Percentiles rank a stretch among this genome's conserved stretches.
Evolutionary conservation across 371 early-diverging fungal genomes (phyloP).

Genomic region (Umbelopsis sp.): DNA sequence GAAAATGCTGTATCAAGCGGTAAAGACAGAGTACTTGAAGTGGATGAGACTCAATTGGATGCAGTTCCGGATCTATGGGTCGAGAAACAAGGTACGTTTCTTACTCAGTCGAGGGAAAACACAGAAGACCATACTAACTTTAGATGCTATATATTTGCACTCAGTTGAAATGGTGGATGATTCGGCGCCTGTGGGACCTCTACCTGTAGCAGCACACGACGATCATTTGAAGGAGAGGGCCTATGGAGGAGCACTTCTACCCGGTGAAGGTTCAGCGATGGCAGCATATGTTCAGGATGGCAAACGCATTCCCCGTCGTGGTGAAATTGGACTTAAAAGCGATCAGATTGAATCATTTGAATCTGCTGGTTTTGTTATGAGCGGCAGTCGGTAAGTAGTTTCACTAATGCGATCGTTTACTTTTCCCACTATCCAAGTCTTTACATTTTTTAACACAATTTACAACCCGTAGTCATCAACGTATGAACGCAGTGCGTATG

Average conservation of each 20-base stretch:
- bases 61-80: slow-evolving; percentile 50
- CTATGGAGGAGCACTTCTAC: slow-evolving; percentile 75
- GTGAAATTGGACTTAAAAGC: slow-evolving; percentile 75
- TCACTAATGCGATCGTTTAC: not conserved
- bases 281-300: slow-evolving; percentile 82
- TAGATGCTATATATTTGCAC: not conserved
- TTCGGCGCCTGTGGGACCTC: slow-evolving; percentile 63
- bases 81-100: slow-evolving; percentile 57
- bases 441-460: not conserved
- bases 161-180: slow-evolving; percentile 64
- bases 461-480: slow-evolving; percentile 65
- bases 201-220: slow-evolving; percentile 56
- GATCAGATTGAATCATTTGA: slow-evolving; percentile 86
- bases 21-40: slow-evolving; percentile 23
- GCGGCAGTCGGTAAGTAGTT: slow-evolving; percentile 80
- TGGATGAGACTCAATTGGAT: slow-evolving; percentile 47
- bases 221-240: slow-evolving; percentile 57
- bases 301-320: slow-evolving; percentile 96
- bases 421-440: not conserved
- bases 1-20: slow-evolving; percentile 20
- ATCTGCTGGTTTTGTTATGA: slow-evolving; percentile 94
- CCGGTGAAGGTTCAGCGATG: slow-evolving; percentile 59
- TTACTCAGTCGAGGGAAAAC: not conserved
- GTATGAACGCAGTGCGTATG: slow-evolving; percentile 96
- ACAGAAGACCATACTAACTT: not conserved